These are phyloP conservation scores for Halteria grandinella DNA, from an alignment of 73 alveolate species.

Conservation along the genomic window DNA sequence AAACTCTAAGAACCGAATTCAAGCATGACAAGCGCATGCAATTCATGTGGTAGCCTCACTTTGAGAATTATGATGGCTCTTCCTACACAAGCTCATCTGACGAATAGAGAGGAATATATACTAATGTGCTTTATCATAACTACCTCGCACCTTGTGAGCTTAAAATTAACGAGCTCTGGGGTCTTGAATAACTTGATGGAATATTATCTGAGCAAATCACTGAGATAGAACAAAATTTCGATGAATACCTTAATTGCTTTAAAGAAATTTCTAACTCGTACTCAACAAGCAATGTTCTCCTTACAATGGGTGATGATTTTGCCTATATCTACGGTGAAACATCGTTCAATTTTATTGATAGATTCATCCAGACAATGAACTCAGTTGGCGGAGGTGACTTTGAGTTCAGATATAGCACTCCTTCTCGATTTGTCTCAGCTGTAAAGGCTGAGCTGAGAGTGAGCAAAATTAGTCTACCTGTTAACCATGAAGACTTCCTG, in stretches of 20 bases:
- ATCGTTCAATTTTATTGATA: conserved; percentile 4
- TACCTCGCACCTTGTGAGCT: conserved; percentile 5
- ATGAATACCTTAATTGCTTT: conserved; percentile 1
- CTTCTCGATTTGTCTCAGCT: neutral
- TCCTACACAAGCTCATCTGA: neutral
- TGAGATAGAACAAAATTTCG: neutral
- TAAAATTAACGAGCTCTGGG: neutral
- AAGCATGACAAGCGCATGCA: conserved; percentile 15
- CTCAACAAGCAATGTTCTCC: neutral
- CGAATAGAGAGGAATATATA: neutral
- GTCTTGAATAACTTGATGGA: neutral
- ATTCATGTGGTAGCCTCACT: conserved; percentile 51
- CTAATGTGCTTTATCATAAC: neutral
- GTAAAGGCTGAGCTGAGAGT: conserved; percentile 7
- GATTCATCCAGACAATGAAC: neutral
- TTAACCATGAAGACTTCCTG: neutral
- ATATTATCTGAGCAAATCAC: neutral
- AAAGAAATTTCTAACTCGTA: conserved; percentile 4
- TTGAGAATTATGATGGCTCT: neutral
- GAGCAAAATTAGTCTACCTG: no score
- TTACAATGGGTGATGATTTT: conserved; percentile 31
- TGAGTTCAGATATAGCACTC: conserved; percentile 7
- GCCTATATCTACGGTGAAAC: conserved; percentile 21
- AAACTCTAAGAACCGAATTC: conserved; percentile 9
- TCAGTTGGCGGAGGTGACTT: neutral